Base-by-base conservation (phyloP, 2,329 filamentous ascomycete genomes). In the Colletotrichum ledebouriae region DNA sequence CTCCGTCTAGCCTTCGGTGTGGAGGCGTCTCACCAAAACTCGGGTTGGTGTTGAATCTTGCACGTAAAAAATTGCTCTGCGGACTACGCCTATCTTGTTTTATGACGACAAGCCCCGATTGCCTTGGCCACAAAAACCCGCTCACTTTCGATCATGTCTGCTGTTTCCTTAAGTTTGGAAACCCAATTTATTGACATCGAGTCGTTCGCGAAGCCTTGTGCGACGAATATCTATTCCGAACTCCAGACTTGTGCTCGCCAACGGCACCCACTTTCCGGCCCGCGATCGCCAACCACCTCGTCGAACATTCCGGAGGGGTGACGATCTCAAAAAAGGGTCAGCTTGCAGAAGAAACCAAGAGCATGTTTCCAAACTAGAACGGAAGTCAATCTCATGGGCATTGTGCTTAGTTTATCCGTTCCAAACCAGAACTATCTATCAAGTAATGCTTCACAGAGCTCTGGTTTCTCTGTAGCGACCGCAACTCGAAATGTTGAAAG, bases 251-350 rank as follows among this genome's bases (percentile, higher is more conserved):
- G 63, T 39, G 47, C 13, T 6, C n/a, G 12, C 9, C 39, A 15
- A 17, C 20, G 44, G 41, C 25, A 42, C 44, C 59, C 50, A 57
- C 59, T 50, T 20, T 47, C 42, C 50, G 44, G 44, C 33, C 57
- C 42, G 34, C 55, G 20, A 25, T 60, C 56, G 29, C 46, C n/a
- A 33, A 29, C 50, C 37, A 34, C 25, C 34, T 57, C 13, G 34
- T 41, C 59, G 50, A 50, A 20, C 59, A 63, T 67, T 67, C 63
- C 50, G 37, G 39, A 41, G 22, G 46, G 37, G 59, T 44, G 63
- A 57, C 52, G 44, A 63, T 63, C 59, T 57, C 39, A 12, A 20
- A 50, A 20, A 49, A 44, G 53, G 34, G 44, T 63, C 13, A 29
- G 62, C 49, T 34, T 55, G n/a, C 50, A 34, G 17, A 33, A 15